Evolutionary conservation across 129 eudicot species (phyloP), one percentile per base, ranked within the genome.

Genomic region (Centaurea solstitialis): DNA sequence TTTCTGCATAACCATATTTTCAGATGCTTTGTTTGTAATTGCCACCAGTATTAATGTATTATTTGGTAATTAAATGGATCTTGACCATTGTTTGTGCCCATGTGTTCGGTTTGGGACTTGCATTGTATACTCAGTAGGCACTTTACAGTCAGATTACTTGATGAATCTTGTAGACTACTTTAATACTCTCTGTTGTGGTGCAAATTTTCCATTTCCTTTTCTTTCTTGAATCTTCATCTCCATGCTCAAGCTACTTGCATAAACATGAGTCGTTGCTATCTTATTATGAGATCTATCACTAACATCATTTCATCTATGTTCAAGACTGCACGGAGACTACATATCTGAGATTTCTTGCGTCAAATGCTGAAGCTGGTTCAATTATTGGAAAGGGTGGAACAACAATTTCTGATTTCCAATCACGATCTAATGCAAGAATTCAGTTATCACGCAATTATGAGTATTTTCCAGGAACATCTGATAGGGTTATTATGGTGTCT

Each of bases 291-390:
- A 64, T 57, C 22, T 64, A 17, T 40, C 33, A 39, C 35, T 72
- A 66, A 45, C 35, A 80, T 26, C 18, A 74, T 65, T 7, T 10
- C 39, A 45, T 74, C 57, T 38, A 13, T 70, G 77, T 62, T 78
- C 35, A 73, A 91, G 92, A 91, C 38, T 81, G 66, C 77, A 76
- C 82, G 13, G 96, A 86, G 80, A 71, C 78, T 57, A 87, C 90
- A 62, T 82, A 87, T 76, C 61, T 89, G 59, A 91, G 84, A 86
- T 91, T 91, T 79, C 97, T 91, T 69, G 79, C 87, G 28, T 89
- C 97, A 73, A 91, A 91, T 86, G 89, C 92, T 77, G 93, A 88
- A 80, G 97, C 97, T 79, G 97, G 97, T 43, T 91, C 97, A 39
- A 77, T 91, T 68, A 91, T 91, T 70, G 97, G 97, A 28, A 91